Evolutionary conservation across 1,284 basidiomycete species (phyloP), one percentile per base, ranked within the genome.

Genomic region (Leccinum pseudoinsigne): DNA sequence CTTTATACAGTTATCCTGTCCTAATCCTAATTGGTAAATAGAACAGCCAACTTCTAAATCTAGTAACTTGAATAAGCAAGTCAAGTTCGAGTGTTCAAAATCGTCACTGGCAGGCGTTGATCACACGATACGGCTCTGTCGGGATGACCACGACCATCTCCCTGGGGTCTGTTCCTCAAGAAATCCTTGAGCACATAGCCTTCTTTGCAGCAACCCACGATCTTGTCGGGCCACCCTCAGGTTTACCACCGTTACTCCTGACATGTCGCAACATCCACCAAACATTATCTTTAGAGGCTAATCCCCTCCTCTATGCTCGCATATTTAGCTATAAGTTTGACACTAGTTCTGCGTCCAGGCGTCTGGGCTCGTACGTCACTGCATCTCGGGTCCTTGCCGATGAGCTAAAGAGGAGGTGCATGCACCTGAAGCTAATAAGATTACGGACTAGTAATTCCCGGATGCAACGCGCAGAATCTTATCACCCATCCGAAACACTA

Each of bases 271-370:
- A 74, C 50, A 74, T 92, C 60, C 69, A 87, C 74, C 71, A 77
- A 56, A 81, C 77, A 63, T 79, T 82, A 67, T 83, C 81, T 10
- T 75, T 82, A 62, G 55, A 71, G 8, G 68, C 75, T n/a, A 88
- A 89, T 69, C 82, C 81, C 8, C 79, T 84, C 64, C 81, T 95
- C 57, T 92, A 92, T 69, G 86, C 88, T 7, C 77, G 80, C 62
- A 84, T 94, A 62, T 94, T 92, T 71, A 75, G 77, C 45, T 68
- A 71, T 62, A 86, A 85, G 68, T 95, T 94, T 73, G 93, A 95
- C 75, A 74, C 80, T 28, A 75, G 76, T 10, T 83, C 89, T 2
- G 79, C 82, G 2, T 71, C 78, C 60, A 81, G 87, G 34, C 83
- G 90, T 26, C 75, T 91, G 42, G 84, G 83, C 28, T 58, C 72